Base-by-base conservation (phyloP, 176 grass and related monocot genomes). In the Avena sativa region DNA sequence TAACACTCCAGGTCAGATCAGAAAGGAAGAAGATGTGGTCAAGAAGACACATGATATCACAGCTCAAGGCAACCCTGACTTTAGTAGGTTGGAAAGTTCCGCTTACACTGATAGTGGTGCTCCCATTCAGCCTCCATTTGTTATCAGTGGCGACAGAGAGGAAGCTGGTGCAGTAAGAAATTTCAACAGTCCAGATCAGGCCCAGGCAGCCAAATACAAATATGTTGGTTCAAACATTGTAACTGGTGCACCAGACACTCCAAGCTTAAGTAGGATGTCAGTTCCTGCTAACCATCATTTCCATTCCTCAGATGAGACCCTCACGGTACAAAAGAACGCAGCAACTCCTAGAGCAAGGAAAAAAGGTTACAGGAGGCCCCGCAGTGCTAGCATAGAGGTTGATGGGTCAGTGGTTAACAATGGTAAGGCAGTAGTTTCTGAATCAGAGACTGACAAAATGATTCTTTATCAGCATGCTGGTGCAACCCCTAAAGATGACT, bases 211-310 rank as follows among this genome's bases (percentile, higher is more conserved):
- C n/a, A 21, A 83, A 78, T 44, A 52, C 32, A 83, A 83, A 83
- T 38, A 71, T 72, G n/a, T 53, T 71, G 63, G 84, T 30, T 36
- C 61, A 78, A 71, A 82, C 43, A 61, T 52, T 83, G 59, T 63
- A 79, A 21, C 30, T 13, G 63, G 64, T 79, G 30, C 21, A 40
- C 44, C n/a, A 16, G 72, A 43, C n/a, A 40, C 79, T 55, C 71
- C 79, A 79, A 73, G 75, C 87, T 55, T 82, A 85, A 80, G 46
- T 66, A 50, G 70, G 64, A 84, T 59, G 23, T 12, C 74, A 69
- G 49, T 79, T 87, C 81, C 86, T 78, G 61, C 36, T 63, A 84
- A 56, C 88, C 81, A 47, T 82, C 55, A 84, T 91, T 23, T 79
- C 15, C 79, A 63, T 77, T 69, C 81, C 40, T 83, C 69, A 72